phyloP scores from a whole-genome alignment of 306 rosid species.

The Comarum palustre region DNA sequence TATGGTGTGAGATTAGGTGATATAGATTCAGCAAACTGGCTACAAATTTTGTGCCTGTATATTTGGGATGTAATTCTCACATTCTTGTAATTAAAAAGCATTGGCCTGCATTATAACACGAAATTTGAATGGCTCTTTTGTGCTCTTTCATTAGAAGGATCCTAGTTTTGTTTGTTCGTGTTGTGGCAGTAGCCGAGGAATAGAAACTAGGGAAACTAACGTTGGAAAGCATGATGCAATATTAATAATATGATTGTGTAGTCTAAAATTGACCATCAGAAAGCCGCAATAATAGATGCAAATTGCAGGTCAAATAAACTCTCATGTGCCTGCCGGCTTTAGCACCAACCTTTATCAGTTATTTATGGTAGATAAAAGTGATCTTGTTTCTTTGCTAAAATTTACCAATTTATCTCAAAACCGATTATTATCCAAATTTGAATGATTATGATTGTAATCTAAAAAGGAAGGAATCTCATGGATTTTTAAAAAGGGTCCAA shows the following conservation, averaged over 20 bases:
- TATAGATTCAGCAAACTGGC: conserved; percentile 16
- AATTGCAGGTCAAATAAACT: neutral
- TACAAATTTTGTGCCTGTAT: conserved; percentile 16
- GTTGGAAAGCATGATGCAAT: no score
- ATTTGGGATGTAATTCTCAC: conserved; percentile 22
- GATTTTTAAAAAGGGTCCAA: no score
- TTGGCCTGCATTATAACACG: neutral
- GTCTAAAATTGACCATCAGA: conserved; percentile 1
- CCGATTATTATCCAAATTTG: neutral
- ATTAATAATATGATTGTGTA: neutral
- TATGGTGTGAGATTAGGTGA: conserved; percentile 7
- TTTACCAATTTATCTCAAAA: neutral
- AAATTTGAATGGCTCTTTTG: neutral
- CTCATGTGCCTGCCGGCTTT: neutral
- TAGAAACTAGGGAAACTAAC: no score
- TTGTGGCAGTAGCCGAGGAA: no score
- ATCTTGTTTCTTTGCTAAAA: neutral
- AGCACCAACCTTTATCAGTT: neutral
- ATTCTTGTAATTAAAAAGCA: conserved; percentile 13
- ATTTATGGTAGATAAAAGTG: neutral
- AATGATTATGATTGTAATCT: neutral
- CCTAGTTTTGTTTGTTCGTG: neutral
- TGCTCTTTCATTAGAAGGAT: neutral
- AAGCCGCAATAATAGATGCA: neutral
- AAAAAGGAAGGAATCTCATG: neutral